Conservation (phyloP, 441 rosid genomes). For the Biscutella auriculata region DNA sequence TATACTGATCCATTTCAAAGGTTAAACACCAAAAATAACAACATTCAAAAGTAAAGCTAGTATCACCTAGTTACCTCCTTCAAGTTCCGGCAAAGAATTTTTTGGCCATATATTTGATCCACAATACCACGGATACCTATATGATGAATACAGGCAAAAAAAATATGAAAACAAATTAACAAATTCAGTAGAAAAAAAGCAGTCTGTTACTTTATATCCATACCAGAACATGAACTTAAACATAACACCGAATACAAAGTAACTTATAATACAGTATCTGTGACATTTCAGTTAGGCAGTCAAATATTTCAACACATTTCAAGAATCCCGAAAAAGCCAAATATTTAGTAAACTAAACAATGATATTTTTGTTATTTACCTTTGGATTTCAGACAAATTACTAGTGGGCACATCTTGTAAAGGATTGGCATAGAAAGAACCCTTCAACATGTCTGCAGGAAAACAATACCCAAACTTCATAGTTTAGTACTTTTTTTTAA, state of each 20-base stretch:
- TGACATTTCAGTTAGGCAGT: not conserved
- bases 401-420: slow-evolving; percentile 64
- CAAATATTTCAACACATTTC: not conserved
- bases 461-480: not conserved
- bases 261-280: not conserved
- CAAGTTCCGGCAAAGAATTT: slow-evolving; percentile 64
- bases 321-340: not conserved
- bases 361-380: slow-evolving; percentile 33
- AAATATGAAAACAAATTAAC: not conserved
- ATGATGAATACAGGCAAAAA: slow-evolving; percentile 15
- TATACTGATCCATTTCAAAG: not conserved
- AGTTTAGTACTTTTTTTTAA: not conserved
- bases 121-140: slow-evolving; percentile 84
- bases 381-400: slow-evolving; percentile 31
- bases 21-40: not conserved
- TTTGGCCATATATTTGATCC: slow-evolving; percentile 89
- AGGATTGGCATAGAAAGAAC: slow-evolving; percentile 87
- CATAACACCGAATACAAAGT: not conserved
- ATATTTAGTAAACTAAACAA: not conserved
- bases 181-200: not conserved
- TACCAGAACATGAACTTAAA: not conserved
- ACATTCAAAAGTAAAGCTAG: not conserved
- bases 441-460: slow-evolving; percentile 61
- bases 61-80: slow-evolving; percentile 45
- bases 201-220: not conserved